These are phyloP conservation scores for Talaromyces sp. DNA, from an alignment of 2,329 filamentous ascomycete genomes.

Conservation along the genomic window DNA sequence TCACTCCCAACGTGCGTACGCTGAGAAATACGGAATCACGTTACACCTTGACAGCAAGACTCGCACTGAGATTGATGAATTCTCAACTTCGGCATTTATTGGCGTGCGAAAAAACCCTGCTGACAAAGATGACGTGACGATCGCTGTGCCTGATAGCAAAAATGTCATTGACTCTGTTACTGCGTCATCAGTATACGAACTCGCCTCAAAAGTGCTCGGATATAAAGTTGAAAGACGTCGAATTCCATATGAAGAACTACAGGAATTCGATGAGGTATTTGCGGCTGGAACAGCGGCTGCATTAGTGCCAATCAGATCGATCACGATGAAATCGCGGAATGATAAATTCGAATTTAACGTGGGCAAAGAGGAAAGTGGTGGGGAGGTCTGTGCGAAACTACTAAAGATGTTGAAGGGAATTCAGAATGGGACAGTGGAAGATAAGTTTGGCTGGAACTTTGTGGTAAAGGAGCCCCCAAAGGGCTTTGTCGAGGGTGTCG, in stretches of 20 bases:
- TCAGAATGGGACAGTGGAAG: conserved; percentile 74
- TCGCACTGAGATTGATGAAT: conserved; percentile 87
- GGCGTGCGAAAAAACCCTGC: conserved; percentile 60
- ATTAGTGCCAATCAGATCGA: conserved; percentile 86
- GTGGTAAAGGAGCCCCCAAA: conserved; percentile 35
- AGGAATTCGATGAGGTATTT: conserved; percentile 71
- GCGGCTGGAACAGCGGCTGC: conserved; percentile 90
- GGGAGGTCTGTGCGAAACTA: conserved; percentile 66
- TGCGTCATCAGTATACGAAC: conserved; percentile 70
- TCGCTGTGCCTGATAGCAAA: conserved; percentile 83
- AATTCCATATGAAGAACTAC: conserved; percentile 59
- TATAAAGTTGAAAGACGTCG: conserved; percentile 77
- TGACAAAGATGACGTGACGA: conserved; percentile 53
- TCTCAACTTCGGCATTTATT: conserved; percentile 90
- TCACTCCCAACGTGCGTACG: conserved; percentile 76
- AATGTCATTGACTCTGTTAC: conserved; percentile 88
- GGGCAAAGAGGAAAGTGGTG: conserved; percentile 40
- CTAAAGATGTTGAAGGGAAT: conserved; percentile 77
- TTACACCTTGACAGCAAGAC: conserved; percentile 85
- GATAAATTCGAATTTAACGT: conserved; percentile 56
- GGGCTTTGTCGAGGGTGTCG: conserved; percentile 25
- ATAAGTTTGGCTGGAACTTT: conserved; percentile 69
- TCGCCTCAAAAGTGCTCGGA: conserved; percentile 68
- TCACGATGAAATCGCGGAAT: conserved; percentile 64
- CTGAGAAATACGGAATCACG: conserved; percentile 86